A percentile compares a stretch with the other conserved stretches of the same genome.
Evolutionary conservation across 441 rosid genomes (phyloP).

Genomic region (Lepidium campestre): DNA sequence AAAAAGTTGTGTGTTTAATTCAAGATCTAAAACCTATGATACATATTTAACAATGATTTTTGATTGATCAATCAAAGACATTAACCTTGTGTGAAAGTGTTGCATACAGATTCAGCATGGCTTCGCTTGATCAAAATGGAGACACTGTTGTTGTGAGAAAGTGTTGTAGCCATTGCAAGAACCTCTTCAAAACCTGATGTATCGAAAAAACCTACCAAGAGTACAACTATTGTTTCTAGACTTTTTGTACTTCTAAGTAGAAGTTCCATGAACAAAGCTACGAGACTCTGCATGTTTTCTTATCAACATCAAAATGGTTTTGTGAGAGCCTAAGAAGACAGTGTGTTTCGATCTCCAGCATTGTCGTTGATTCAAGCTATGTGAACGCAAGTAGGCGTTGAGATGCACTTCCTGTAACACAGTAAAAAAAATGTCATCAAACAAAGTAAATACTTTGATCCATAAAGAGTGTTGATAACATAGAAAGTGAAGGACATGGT

Average conservation of each 20-base stretch:
- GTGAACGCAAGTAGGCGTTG: constrained; percentile 15
- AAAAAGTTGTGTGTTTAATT: neutral
- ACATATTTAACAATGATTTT: constrained; percentile 1
- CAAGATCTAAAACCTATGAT: neutral
- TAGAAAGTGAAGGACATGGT: neutral
- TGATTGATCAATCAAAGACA: neutral
- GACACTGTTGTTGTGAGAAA: constrained; percentile 18
- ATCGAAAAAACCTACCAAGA: constrained; percentile 24
- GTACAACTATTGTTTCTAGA: constrained; percentile 24
- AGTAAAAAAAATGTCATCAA: neutral
- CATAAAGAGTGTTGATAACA: neutral
- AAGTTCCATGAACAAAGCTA: constrained; percentile 23
- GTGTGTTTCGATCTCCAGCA: constrained; percentile 19
- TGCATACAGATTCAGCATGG: neutral
- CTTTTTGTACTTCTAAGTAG: constrained; percentile 13
- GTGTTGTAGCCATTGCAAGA: constrained; percentile 16
- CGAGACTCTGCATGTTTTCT: constrained; percentile 23
- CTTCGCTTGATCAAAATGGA: constrained; percentile 16
- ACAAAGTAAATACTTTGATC: neutral
- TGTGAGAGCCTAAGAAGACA: constrained; percentile 14
- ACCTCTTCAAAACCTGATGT: constrained; percentile 24
- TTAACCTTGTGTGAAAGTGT: neutral
- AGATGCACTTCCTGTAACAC: constrained; percentile 20
- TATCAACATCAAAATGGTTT: constrained; percentile 25
- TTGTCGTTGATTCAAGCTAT: constrained; percentile 10